Conservation (phyloP, 164 flowering plant species). For the Macadamia tetraphylla region DNA sequence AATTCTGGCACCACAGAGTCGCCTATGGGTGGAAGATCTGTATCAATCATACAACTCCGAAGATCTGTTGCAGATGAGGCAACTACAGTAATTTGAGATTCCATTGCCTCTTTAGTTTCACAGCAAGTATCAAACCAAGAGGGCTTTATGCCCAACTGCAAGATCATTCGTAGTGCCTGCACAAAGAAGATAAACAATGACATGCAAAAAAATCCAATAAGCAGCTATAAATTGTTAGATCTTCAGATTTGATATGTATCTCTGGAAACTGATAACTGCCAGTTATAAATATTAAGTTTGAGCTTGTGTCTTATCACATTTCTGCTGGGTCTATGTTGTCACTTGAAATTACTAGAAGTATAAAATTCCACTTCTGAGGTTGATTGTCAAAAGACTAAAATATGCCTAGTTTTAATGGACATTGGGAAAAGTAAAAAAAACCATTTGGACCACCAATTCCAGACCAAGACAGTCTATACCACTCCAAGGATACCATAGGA, state of each 20-base stretch:
- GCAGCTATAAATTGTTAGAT: background rate
- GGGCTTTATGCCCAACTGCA: conserved; percentile 91
- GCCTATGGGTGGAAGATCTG: conserved; percentile 54
- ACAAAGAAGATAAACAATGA: conserved; percentile 3
- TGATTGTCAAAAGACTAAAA: too few species aligned
- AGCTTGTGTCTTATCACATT: background rate
- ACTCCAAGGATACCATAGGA: too few species aligned
- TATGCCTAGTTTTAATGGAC: too few species aligned
- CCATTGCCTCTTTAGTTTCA: conserved; percentile 32
- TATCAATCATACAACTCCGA: conserved; percentile 77
- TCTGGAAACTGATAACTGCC: background rate
- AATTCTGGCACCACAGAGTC: conserved; percentile 91
- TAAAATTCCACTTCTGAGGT: too few species aligned
- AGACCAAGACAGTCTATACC: too few species aligned
- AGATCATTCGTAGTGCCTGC: conserved; percentile 92
- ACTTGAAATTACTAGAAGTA: too few species aligned
- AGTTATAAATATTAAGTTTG: background rate
- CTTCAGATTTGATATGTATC: background rate
- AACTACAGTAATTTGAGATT: conserved; percentile 35
- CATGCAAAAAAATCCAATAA: background rate
- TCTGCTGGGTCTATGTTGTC: too few species aligned
- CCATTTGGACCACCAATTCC: too few species aligned
- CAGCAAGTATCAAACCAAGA: conserved; percentile 74
- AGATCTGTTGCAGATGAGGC: conserved; percentile 60
- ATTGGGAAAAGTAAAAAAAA: too few species aligned